phyloP scores from a whole-genome alignment of 805 yeast genomes.

The Nakazawaea wyomingensis region DNA sequence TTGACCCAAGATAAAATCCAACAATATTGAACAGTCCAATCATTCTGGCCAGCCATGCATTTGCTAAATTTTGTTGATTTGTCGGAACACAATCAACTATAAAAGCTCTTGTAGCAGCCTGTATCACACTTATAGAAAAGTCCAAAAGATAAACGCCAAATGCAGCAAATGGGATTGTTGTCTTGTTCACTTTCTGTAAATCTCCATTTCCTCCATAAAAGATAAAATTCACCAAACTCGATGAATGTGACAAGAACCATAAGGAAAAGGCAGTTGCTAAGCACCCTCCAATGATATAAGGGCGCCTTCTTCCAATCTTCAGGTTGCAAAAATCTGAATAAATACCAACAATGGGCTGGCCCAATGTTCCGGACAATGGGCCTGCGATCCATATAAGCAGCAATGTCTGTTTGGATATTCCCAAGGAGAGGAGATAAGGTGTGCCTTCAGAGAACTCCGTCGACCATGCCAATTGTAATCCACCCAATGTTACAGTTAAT shows the following conservation, averaged over 20 bases:
- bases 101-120: slow-evolving; percentile 55
- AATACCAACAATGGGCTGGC: slow-evolving; percentile 61
- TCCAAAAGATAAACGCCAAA: slow-evolving; percentile 48
- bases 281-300: slow-evolving; percentile 54
- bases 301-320: slow-evolving; percentile 47
- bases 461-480: slow-evolving; percentile 61
- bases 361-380: slow-evolving; percentile 56
- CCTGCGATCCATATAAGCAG: slow-evolving; percentile 66
- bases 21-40: slow-evolving; percentile 54
- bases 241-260: slow-evolving; percentile 39
- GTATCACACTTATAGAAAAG: slow-evolving; percentile 53
- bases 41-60: slow-evolving; percentile 66
- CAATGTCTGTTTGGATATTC: slow-evolving; percentile 48
- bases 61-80: slow-evolving; percentile 51
- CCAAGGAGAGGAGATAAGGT: slow-evolving; percentile 56
- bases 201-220: slow-evolving; percentile 18
- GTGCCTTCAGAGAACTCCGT: slow-evolving; percentile 62
- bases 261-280: slow-evolving; percentile 41
- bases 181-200: slow-evolving; percentile 21
- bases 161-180: slow-evolving; percentile 46
- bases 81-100: slow-evolving; percentile 58
- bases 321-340: slow-evolving; percentile 46
- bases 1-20: slow-evolving; percentile 50
- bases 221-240: slow-evolving; percentile 32
- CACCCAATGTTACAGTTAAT: slow-evolving; percentile 47